Evolutionary conservation across 768 basidiomycete genomes (phyloP), one percentile per base, ranked within the genome.

Genomic region (Mycena epipterygia): DNA sequence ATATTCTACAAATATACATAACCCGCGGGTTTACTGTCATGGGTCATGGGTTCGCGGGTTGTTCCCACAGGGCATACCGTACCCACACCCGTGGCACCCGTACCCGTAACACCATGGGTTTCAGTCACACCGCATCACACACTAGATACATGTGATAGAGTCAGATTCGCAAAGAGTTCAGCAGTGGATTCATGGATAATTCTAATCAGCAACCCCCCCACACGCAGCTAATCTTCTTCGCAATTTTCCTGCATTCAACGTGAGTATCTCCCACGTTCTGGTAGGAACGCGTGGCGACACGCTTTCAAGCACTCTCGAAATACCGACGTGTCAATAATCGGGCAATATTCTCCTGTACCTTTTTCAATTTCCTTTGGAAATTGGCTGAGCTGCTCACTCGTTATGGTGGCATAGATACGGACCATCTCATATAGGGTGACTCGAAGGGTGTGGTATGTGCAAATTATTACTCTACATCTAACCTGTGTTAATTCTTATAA

Each of bases 281-380:
- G 11, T 58, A 32, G 57, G 11, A 42, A 59, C 42, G 41, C 58
- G 19, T 58, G 23, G 59, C 41, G 19, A 60, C 59, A 30, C 44
- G 44, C 44, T 60, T 46, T 58, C 44, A 12, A 46, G 59, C 29
- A 32, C 29, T 60, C 11, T 60, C 32, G n/a, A 42, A 60, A 60
- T 35, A 60, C 44, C 44, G 30, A n/a, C 59, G 42, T n/a, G 59
- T 25, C 8, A 19, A 60, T 35, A 60, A 33, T 48, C 42, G 19
- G 29, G 39, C 27, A 59, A 59, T 59, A 59, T 19, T 46, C 58
- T 41, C 25, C 37, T 30, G n/a, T 29, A 58, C 39, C 29, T 2
- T 58, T 14, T 41, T 58, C 9, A 25, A 58, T 58, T 41, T 30
- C 19, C 27, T 29, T 59, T 8, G n/a, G 8, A 21, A 44, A 59